Base-by-base conservation (phyloP, 768 basidiomycete species). In the Tricholoma hemisulphureum region DNA sequence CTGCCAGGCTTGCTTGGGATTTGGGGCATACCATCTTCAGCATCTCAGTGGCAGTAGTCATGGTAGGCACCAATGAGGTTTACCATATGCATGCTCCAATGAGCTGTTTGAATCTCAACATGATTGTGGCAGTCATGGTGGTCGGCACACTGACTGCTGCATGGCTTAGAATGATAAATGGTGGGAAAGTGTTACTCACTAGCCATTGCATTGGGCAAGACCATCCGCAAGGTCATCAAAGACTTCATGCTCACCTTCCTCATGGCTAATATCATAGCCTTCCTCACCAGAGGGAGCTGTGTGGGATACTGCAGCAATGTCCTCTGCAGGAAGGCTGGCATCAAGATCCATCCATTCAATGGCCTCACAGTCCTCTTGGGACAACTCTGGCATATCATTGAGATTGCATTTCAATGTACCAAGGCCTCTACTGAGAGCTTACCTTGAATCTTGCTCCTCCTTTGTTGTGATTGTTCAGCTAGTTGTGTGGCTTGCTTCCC, bases 261-360 rank as follows among this genome's bases (percentile, higher is more conserved):
- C 55, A 51, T 60, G 58, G 55, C 58, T 60, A 23, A 43, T 52
- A 28, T 60, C 55, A 29, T 56, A 29, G 32, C 58, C 58, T 28
- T 60, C 55, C 10, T 60, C 58, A 3, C 55, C 58, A 24, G 55
- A 48, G 31, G 49, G 48, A 20, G 53, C 23, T 20, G 43, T 56
- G 21, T 60, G 46, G 18, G 46, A n/a, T 24, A 56, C 54, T 21
- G 55, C 58, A 9, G 18, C 49, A 26, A 56, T 34, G 23, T 60
- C 58, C 9, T 51, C 55, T 16, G 54, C 43, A 18, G n/a, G n/a
- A n/a, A 21, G 5, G 31, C 53, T 28, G 35, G 53, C 53, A 13
- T 41, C 24, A 26, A 58, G 8, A 32, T 58, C 58, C 58, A 58
- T 54, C n/a, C 45, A 29, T 31, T n/a, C n/a, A n/a, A n/a, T n/a